Evolutionary conservation across 108 stramenopile genomes (phyloP).

Genomic region (Cylindrotheca fusiformis): DNA sequence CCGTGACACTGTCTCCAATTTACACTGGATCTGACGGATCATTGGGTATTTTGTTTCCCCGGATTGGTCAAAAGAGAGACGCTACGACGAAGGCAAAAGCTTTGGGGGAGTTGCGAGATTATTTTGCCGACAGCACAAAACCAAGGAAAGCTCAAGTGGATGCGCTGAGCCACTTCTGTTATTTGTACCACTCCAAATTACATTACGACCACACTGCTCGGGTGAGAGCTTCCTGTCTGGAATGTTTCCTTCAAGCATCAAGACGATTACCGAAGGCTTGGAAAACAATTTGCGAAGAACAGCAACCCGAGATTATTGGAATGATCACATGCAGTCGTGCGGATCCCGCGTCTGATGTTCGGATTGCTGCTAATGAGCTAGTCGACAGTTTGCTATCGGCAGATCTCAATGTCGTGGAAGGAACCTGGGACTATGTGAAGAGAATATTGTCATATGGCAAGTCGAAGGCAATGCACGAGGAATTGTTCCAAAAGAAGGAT

Average conservation of each 20-base stretch:
- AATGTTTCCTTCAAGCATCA: constrained; percentile 17
- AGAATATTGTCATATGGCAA: constrained; percentile 43
- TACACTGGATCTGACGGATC: constrained; percentile 57
- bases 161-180: constrained; percentile 43
- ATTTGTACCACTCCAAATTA: constrained; percentile 43
- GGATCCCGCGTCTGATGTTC: constrained; percentile 40
- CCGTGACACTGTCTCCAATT: constrained; percentile 46
- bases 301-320: constrained; percentile 33
- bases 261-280: constrained; percentile 44
- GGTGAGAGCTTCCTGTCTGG: constrained; percentile 39
- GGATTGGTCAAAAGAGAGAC: constrained; percentile 77
- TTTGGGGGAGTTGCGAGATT: constrained; percentile 42
- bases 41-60: constrained; percentile 51
- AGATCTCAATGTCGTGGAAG: constrained; percentile 4
- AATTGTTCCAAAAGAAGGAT: constrained; percentile 32
- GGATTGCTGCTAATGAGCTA: constrained; percentile 19
- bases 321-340: constrained; percentile 32
- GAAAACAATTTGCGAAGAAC: constrained; percentile 3
- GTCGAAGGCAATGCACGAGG: constrained; percentile 36
- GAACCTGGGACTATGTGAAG: constrained; percentile 33
- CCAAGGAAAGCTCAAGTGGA: constrained; percentile 34
- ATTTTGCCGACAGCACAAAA: constrained; percentile 14
- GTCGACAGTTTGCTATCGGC: not conserved
- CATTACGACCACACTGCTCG: constrained; percentile 37
- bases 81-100: constrained; percentile 67